These are phyloP conservation scores for Eucalyptus coolabah DNA, from an alignment of 345 rosid species.

Conservation along the genomic window DNA sequence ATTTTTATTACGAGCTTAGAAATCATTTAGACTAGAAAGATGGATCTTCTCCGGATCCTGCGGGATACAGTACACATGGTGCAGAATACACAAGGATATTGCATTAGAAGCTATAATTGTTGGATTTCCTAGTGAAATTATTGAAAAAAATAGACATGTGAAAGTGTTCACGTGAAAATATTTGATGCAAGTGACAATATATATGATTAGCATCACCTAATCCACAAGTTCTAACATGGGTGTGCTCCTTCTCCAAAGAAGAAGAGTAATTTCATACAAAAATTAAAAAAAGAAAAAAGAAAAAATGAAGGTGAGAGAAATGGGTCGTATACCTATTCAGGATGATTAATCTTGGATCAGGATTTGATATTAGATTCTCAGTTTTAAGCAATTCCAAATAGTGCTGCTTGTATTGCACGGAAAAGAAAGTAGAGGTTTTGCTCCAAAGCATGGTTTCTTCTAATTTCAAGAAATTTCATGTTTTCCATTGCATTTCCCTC, in stretches of 20 bases:
- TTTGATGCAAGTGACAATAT: neutral
- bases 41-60: neutral
- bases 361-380: neutral
- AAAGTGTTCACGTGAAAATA: neutral
- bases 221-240: neutral
- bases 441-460: neutral
- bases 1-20: neutral
- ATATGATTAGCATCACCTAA: neutral
- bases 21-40: neutral
- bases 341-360: neutral
- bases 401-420: neutral
- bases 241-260: neutral
- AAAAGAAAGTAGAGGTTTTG: neutral
- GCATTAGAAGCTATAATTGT: neutral
- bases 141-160: neutral
- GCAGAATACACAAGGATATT: neutral
- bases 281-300: too few relatives aligned
- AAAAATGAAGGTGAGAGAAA: neutral
- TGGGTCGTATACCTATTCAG: neutral
- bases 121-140: neutral
- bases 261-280: neutral
- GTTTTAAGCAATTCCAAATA: neutral
- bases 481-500: neutral
- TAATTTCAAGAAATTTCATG: neutral
- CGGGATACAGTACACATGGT: neutral